These are phyloP conservation scores for Astragalus glycyphyllos DNA, from an alignment of 306 rosid species.

Conservation along the genomic window DNA sequence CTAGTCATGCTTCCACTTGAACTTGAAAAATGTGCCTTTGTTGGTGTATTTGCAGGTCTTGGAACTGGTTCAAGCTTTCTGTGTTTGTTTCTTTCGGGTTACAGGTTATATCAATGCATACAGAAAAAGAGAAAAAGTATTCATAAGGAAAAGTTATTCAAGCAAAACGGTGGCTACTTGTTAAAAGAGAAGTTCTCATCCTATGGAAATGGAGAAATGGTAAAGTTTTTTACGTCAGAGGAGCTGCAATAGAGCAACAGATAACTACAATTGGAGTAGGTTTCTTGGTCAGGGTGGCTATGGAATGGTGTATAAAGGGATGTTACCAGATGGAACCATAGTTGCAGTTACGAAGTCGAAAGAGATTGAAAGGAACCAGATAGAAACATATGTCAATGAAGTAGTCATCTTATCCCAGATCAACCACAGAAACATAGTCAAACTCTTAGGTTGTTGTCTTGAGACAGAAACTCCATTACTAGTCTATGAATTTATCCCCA, in stretches of 20 bases:
- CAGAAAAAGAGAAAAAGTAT: conserved; percentile 35
- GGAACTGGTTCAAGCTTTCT: conserved; percentile 50
- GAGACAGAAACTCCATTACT: conserved; percentile 63
- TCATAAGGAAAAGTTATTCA: conserved; percentile 48
- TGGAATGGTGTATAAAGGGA: conserved; percentile 53
- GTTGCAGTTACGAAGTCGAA: conserved; percentile 54
- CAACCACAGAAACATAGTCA: conserved; percentile 63
- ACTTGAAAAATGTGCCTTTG: background rate
- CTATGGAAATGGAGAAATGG: conserved; percentile 43
- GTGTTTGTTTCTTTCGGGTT: conserved; percentile 47
- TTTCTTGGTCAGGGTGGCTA: conserved; percentile 55
- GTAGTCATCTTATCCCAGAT: conserved; percentile 58
- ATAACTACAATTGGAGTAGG: conserved; percentile 49
- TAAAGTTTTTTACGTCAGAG: conserved; percentile 49
- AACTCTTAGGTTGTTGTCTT: conserved; percentile 64
- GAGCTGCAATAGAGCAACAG: conserved; percentile 60
- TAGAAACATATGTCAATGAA: conserved; percentile 54
- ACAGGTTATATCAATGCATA: conserved; percentile 39
- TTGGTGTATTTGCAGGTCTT: conserved; percentile 45
- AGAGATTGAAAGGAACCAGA: conserved; percentile 45
- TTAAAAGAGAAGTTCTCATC: conserved; percentile 51
- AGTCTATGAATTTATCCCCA: conserved; percentile 64
- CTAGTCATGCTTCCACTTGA: background rate
- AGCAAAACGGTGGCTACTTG: conserved; percentile 65
- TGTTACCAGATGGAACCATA: conserved; percentile 53